phyloP scores from a whole-genome alignment of 2,329 filamentous ascomycete genomes.

The Ophiostoma fasciatum region DNA sequence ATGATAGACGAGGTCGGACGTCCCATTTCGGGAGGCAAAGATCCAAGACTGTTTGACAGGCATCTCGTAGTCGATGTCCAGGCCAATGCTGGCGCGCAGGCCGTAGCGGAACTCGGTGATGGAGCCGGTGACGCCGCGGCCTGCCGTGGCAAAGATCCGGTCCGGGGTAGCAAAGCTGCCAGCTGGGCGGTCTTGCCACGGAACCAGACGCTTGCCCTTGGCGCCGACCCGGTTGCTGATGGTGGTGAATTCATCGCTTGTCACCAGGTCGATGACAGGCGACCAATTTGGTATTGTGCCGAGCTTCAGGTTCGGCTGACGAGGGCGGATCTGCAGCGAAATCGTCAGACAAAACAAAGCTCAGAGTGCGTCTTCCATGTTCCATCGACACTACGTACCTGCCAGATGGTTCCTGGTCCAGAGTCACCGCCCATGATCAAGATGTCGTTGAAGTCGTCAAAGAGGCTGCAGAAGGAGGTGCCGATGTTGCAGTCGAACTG shows the following conservation, averaged over 20 bases:
- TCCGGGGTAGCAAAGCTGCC: conserved; percentile 39
- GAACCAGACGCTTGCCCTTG: conserved; percentile 10
- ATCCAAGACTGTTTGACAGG: conserved; percentile 39
- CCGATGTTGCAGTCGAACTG: conserved; percentile 61
- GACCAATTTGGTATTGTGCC: conserved; percentile 52
- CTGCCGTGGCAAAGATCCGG: conserved; percentile 51
- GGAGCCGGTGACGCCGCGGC: conserved; percentile 45
- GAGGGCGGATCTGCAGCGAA: conserved; percentile 43
- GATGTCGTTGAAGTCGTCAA: conserved; percentile 55
- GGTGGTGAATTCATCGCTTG: conserved; percentile 24
- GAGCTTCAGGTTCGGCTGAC: conserved; percentile 26
- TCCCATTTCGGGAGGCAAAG: conserved; percentile 20
- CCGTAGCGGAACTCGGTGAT: conserved; percentile 57
- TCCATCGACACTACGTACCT: conserved; percentile 33
- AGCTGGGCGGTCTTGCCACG: conserved; percentile 20
- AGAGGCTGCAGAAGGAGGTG: conserved; percentile 66
- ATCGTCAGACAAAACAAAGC: neutral
- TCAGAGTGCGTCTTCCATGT: neutral
- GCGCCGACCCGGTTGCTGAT: too few relatives aligned
- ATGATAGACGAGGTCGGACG: conserved; percentile 19
- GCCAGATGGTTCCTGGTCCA: conserved; percentile 63
- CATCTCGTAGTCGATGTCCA: conserved; percentile 36
- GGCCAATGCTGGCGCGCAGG: conserved; percentile 50
- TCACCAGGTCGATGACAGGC: conserved; percentile 39
- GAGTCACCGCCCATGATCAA: conserved; percentile 66